Conservation (phyloP, 2,329 filamentous ascomycete species). For the Pseudopyrenochaeta lycopersici region DNA sequence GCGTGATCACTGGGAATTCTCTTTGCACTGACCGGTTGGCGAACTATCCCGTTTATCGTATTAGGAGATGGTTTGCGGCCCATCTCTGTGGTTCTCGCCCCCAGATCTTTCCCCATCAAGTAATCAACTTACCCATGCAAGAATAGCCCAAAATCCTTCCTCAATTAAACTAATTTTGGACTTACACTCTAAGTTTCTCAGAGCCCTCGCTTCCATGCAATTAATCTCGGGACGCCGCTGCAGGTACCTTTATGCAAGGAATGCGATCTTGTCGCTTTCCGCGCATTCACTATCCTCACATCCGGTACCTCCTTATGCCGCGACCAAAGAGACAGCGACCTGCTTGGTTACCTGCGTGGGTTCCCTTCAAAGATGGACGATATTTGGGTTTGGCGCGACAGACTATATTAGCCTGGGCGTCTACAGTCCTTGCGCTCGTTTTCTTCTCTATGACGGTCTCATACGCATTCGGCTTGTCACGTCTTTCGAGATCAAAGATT, state of each 20-base stretch:
- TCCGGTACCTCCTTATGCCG: constrained; percentile 14
- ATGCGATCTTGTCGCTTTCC: constrained; percentile 13
- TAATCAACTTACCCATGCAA: background rate
- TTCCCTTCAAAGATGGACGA: constrained; percentile 25
- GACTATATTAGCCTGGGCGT: constrained; percentile 20
- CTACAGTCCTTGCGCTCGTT: constrained; percentile 9
- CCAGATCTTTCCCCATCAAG: background rate
- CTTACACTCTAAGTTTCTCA: background rate
- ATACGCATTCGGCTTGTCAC: constrained; percentile 14
- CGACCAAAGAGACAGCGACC: constrained; percentile 23
- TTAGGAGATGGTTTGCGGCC: too few species aligned
- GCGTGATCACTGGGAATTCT: background rate
- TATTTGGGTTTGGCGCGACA: constrained; percentile 19
- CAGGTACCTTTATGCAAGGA: constrained; percentile 5
- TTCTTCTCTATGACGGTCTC: constrained; percentile 22
- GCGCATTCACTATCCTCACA: constrained; percentile 17
- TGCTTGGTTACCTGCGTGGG: constrained; percentile 14
- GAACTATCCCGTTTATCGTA: background rate
- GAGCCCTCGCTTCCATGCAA: too few species aligned
- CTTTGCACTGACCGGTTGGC: background rate
- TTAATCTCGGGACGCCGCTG: constrained; percentile 4
- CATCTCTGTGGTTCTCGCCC: background rate
- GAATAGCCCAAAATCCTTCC: constrained; percentile 1
- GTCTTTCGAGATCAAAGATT: constrained; percentile 12
- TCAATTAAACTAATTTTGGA: constrained; percentile 1